These are phyloP conservation scores for Fagus crenata DNA, from an alignment of 306 rosid species.

Conservation along the genomic window DNA sequence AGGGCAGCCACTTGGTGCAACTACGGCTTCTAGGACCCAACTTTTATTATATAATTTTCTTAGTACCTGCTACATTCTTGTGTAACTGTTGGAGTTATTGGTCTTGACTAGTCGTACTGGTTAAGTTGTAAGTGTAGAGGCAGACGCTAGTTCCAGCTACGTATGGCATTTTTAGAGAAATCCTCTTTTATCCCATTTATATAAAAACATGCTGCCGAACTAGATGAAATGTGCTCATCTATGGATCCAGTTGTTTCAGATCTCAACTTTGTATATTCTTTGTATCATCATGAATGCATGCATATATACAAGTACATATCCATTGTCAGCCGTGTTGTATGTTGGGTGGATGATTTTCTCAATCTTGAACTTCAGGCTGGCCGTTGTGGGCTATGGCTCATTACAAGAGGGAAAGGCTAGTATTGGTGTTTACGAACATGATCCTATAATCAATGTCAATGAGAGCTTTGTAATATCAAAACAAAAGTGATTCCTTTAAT, in stretches of 20 bases:
- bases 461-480: too few species aligned
- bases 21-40: too few species aligned
- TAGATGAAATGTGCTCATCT: background rate
- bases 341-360: too few species aligned
- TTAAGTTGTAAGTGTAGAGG: background rate
- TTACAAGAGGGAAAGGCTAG: background rate
- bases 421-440: background rate
- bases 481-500: background rate
- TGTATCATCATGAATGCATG: background rate
- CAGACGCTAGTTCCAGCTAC: background rate
- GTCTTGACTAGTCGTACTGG: background rate
- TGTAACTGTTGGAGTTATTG: background rate
- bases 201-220: background rate
- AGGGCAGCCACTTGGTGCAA: too few species aligned
- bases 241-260: background rate
- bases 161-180: background rate
- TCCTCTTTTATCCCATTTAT: background rate
- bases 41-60: background rate
- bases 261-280: background rate
- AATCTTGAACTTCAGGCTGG: background rate
- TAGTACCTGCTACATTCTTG: background rate
- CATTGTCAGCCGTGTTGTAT: background rate
- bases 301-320: background rate
- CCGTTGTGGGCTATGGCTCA: background rate
- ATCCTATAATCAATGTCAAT: too few species aligned